phyloP scores from a whole-genome alignment of 176 grass and related monocot species.

The Melocanna baccifera region DNA sequence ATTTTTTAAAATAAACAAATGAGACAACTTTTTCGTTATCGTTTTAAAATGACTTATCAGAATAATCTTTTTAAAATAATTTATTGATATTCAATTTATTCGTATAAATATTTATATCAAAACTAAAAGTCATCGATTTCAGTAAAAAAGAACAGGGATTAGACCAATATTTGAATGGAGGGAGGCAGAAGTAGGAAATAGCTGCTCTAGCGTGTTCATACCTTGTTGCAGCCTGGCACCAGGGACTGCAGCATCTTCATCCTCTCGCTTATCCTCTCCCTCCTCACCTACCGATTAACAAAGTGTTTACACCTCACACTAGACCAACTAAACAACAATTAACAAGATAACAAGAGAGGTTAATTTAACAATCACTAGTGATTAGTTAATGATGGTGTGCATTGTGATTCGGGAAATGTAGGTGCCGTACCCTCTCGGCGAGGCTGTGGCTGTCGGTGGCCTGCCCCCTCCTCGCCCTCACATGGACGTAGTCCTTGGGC shows the following conservation, averaged over 20 bases:
- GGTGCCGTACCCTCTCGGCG: conserved; percentile 54
- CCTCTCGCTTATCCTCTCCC: conserved; percentile 78
- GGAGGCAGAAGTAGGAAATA: not conserved
- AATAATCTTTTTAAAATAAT: rapidly evolving
- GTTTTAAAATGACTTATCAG: no score
- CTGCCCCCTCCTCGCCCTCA: conserved; percentile 63
- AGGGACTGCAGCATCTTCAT: conserved; percentile 72
- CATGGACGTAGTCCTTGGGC: conserved; percentile 64
- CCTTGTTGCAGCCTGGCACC: conserved; percentile 72
- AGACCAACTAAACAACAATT: not conserved
- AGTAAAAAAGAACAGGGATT: no score
- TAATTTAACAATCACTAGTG: not conserved
- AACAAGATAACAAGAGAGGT: not conserved
- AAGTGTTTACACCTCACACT: not conserved
- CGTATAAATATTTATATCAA: no score
- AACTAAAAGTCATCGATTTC: no score
- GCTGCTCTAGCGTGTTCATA: not conserved
- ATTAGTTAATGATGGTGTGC: not conserved
- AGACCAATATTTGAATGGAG: not conserved
- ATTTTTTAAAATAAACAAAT: no score
- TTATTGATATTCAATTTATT: no score
- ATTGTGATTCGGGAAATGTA: not conserved
- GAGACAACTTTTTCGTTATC: rapidly evolving
- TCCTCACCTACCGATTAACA: conserved; percentile 46
- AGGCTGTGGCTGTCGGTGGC: conserved; percentile 79